Base-by-base conservation (phyloP, 1,284 basidiomycete genomes). In the Rhizoctonia solani region DNA sequence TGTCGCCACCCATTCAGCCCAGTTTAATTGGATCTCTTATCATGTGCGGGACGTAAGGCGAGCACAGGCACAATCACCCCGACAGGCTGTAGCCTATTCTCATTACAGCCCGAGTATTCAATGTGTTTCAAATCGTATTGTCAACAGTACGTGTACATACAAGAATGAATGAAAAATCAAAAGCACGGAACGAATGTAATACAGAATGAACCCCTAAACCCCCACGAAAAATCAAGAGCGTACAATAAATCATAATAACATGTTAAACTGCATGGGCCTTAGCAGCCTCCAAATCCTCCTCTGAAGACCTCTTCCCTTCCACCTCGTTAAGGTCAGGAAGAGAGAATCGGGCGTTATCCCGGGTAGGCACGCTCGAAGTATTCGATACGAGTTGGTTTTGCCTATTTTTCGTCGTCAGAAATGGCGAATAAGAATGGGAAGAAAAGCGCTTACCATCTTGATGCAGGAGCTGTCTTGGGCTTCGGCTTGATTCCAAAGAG, bases 401-500 rank as follows among this genome's bases (percentile, higher is more conserved):
- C 16, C 37, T 39, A 39, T 39, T 39, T 16, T 8, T 8, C 16
- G n/a, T 39, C 16, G 37, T 39, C 37, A 39, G 37, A 8, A 39
- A 39, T 8, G 16, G 37, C 8, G 9, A 39, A 8, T 16, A 39
- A 39, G 16, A 39, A 16, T 39, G 9, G 16, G 16, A 39, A 39
- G 37, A 39, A 39, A 39, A n/a, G n/a, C n/a, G n/a, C n/a, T n/a
- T n/a, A n/a, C n/a, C n/a, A n/a, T n/a, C n/a, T 46, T 46, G 44
- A 21, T 19, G n/a, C 44, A 19, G 44, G 21, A 9, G 44, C 11
- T 16, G 37, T 39, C 9, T 39, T 16, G 13, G 56, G 56, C 16
- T 44, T 59, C 8, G 58, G 58, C 46, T 52, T 49, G 47, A 63
- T 49, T 23, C 58, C 58, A 25, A 63, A 41, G 9, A 47, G 58